A percentile compares a stretch with the other conserved stretches of the same genome.
Conservation (phyloP, 768 basidiomycete genomes). For the Russula brevipes region DNA sequence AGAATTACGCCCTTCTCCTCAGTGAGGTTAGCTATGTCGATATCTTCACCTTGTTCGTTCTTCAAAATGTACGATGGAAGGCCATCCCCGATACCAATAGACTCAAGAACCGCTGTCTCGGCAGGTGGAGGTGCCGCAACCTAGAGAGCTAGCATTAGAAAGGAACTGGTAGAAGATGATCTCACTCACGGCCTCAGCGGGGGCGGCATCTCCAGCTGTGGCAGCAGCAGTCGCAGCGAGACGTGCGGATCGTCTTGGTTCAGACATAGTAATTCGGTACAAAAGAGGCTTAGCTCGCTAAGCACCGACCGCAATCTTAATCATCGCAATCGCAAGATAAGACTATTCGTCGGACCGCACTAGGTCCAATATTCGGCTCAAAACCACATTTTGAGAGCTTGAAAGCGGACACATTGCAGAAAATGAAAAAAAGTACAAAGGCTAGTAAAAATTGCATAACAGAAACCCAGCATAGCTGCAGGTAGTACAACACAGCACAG, state of each 20-base stretch:
- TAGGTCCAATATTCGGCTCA: not conserved
- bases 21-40: conserved; percentile 59
- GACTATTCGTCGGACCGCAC: conserved; percentile 1
- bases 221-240: conserved; percentile 18
- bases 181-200: conserved; percentile 1
- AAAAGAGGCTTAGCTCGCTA: not conserved
- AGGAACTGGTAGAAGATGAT: not conserved
- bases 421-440: conserved; percentile 15
- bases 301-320: conserved; percentile 5
- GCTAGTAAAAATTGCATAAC: conserved; percentile 20
- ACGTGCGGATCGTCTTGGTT: conserved; percentile 25
- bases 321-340: conserved; percentile 7
- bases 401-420: not conserved
- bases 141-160: not conserved
- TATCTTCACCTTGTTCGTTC: conserved; percentile 79
- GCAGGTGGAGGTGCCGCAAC: not conserved
- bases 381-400: not conserved
- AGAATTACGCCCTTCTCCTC: conserved; percentile 72
- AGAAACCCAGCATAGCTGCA: conserved; percentile 23
- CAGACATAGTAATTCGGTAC: conserved; percentile 13
- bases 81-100: conserved; percentile 66
- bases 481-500: conserved; percentile 24
- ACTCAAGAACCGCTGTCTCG: conserved; percentile 3
- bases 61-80: conserved; percentile 72
- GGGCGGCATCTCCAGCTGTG: not conserved